Conservation (phyloP, 192 early-diverging fungal species). For the Globomyces pollinis-pini region DNA sequence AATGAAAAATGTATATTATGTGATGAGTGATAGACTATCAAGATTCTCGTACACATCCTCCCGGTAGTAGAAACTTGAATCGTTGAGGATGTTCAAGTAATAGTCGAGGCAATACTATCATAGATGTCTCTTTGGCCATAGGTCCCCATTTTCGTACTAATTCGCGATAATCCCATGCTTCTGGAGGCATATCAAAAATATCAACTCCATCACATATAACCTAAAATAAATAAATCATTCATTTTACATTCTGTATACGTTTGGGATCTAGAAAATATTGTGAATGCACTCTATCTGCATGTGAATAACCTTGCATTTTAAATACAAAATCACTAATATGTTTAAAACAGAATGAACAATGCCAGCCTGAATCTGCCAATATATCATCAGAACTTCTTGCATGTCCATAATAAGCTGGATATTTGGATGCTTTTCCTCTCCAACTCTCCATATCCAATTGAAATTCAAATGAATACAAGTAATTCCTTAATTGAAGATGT, state of each 20-base stretch:
- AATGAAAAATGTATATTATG: no score
- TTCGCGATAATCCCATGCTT: constrained; percentile 47
- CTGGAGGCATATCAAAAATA: constrained; percentile 60
- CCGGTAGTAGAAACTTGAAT: constrained; percentile 35
- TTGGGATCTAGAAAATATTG: constrained; percentile 21
- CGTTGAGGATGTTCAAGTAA: constrained; percentile 20
- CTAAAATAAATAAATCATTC: no score
- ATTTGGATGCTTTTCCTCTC: constrained; percentile 37
- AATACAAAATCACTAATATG: constrained; percentile 46
- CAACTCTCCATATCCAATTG: constrained; percentile 33
- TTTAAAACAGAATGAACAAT: constrained; percentile 59
- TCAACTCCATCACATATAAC: constrained; percentile 54
- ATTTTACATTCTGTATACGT: constrained; percentile 35
- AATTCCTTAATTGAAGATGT: constrained; percentile 45
- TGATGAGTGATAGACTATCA: no score
- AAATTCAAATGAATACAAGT: constrained; percentile 60
- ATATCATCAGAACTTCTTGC: constrained; percentile 18
- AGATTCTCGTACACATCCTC: constrained; percentile 23
- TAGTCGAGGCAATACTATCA: constrained; percentile 32
- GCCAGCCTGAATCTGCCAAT: constrained; percentile 57
- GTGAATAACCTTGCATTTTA: constrained; percentile 58
- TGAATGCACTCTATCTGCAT: constrained; percentile 42
- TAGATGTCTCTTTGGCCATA: constrained; percentile 27
- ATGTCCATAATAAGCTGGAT: constrained; percentile 28
- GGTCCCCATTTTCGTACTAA: constrained; percentile 37